These are phyloP conservation scores for Ceratocystis albifundus DNA, from an alignment of 2,329 filamentous ascomycete species.

Conservation along the genomic window DNA sequence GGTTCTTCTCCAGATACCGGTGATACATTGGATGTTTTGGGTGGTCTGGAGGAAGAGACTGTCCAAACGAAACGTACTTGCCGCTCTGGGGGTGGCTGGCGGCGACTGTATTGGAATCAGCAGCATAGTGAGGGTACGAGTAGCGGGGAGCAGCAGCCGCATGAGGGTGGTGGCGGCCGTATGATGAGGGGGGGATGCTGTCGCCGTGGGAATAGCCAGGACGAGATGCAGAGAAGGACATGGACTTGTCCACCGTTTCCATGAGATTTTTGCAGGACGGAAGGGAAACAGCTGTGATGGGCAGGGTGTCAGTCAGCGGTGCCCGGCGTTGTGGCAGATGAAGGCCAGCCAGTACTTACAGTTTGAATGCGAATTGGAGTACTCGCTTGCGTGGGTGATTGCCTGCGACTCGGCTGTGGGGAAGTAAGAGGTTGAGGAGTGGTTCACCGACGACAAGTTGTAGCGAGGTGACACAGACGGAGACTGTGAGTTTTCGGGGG, in stretches of 20 bases:
- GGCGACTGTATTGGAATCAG: neutral
- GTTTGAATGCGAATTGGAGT: neutral
- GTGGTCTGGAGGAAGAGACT: neutral
- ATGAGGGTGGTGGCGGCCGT: neutral
- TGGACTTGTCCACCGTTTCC: slow-evolving; percentile 8
- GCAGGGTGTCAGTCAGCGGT: neutral
- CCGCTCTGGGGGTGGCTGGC: neutral
- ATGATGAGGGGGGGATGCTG: neutral
- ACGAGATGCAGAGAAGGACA: neutral
- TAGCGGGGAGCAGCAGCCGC: neutral
- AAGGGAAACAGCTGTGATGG: slow-evolving; percentile 10
- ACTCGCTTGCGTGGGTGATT: neutral
- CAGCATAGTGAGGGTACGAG: neutral
- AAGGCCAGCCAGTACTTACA: neutral
- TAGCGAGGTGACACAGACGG: slow-evolving; percentile 15
- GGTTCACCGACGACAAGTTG: slow-evolving; percentile 11
- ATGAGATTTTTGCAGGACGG: slow-evolving; percentile 14
- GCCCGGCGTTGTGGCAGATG: neutral
- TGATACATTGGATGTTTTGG: neutral
- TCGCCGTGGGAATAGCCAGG: neutral
- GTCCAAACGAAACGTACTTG: neutral
- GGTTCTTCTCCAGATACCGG: slow-evolving; percentile 3
- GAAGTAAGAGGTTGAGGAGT: neutral
- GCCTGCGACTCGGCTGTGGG: neutral
- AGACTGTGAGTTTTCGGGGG: slow-evolving; percentile 3